Evolutionary conservation across 2,329 filamentous ascomycete genomes (phyloP).

Genomic region (Aspergillus udagawae): DNA sequence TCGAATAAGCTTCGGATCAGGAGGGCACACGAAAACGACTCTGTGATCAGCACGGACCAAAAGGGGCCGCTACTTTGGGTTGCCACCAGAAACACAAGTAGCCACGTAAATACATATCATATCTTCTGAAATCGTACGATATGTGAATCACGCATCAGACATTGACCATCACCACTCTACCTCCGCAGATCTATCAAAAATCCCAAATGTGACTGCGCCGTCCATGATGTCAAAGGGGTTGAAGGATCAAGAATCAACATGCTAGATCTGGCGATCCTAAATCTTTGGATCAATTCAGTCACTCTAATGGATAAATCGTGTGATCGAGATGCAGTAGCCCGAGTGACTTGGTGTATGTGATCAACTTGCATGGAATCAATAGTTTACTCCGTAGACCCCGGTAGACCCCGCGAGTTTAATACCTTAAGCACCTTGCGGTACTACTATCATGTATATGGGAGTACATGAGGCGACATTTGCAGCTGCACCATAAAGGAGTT

Average conservation of each 20-base stretch:
- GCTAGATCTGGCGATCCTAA: not conserved
- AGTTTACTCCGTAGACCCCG: too few species aligned
- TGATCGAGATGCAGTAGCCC: not conserved
- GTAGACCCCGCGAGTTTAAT: not conserved
- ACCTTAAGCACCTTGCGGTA: not conserved
- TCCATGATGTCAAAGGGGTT: not conserved
- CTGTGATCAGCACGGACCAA: not conserved
- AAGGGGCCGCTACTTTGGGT: not conserved
- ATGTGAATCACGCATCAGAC: not conserved
- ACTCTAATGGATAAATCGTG: not conserved
- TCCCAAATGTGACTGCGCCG: not conserved
- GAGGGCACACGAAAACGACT: not conserved
- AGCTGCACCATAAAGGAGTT: too few species aligned
- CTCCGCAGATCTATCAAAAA: not conserved
- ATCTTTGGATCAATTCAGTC: not conserved
- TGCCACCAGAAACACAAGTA: not conserved
- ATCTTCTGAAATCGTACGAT: not conserved
- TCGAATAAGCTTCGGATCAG: too few species aligned
- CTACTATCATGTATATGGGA: not conserved
- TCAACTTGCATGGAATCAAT: not conserved
- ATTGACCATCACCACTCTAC: not conserved
- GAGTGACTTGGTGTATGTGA: not conserved
- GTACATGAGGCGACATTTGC: not conserved
- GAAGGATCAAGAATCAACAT: not conserved
- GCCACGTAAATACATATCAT: too few species aligned